Percentiles rank a stretch among this genome's conserved stretches.
phyloP scores from a whole-genome alignment of 805 yeast species.

The Cyberlindnera euphorbiae region DNA sequence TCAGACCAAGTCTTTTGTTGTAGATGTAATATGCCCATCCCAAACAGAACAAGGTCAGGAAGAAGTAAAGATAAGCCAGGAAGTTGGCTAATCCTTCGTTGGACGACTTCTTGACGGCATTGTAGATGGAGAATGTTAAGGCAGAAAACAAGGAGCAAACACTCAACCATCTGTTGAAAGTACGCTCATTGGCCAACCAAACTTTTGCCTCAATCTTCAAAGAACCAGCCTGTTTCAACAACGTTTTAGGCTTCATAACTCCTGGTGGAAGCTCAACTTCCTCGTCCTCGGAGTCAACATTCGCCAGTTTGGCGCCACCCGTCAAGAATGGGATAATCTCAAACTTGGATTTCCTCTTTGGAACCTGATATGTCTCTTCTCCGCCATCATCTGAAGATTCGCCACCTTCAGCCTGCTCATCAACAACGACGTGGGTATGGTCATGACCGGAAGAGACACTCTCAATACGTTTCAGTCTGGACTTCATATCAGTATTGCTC shows the following conservation, averaged over 20 bases:
- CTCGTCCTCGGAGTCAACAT: conserved; percentile 80
- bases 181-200: conserved; percentile 97
- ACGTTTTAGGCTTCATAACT: conserved; percentile 71
- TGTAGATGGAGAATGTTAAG: conserved; percentile 78
- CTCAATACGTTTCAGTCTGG: conserved; percentile 32
- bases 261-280: conserved; percentile 87
- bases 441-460: conserved; percentile 6
- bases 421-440: conserved; percentile 30
- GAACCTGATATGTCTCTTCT: conserved; percentile 25
- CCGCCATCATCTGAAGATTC: conserved; percentile 33
- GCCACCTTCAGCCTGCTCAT: conserved; percentile 56
- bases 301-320: conserved; percentile 42
- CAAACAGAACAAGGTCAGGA: conserved; percentile 75
- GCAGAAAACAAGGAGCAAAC: conserved; percentile 82
- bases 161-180: conserved; percentile 92
- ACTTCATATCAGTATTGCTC: conserved; percentile 34
- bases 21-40: conserved; percentile 86
- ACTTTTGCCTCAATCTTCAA: conserved; percentile 95
- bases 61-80: conserved; percentile 78
- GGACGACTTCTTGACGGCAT: conserved; percentile 64
- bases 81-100: conserved; percentile 57
- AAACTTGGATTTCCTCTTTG: conserved; percentile 21
- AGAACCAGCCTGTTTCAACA: conserved; percentile 86
- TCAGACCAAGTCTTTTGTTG: conserved; percentile 62
- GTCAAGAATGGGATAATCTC: conserved; percentile 33